Base-by-base conservation (phyloP, 2,329 filamentous ascomycete species). In the Aspergillus clavatus region DNA sequence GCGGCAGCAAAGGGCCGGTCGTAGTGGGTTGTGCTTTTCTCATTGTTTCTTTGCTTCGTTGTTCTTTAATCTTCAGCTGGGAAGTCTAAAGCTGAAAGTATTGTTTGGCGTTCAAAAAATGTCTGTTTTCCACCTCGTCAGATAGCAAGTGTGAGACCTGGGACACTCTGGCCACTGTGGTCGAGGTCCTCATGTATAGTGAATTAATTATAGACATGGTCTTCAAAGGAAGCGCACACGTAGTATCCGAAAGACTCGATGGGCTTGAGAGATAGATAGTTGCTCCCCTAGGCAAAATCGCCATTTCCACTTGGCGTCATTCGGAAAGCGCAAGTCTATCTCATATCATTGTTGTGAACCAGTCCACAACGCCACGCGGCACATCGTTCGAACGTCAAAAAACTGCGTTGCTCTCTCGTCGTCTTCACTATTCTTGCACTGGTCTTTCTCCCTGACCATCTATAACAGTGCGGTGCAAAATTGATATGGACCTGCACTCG, bases 1-100 rank as follows among this genome's bases (percentile, higher is more conserved):
- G 68, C 67, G 33, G 65, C 69, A 10, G 55, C 53, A 35, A 67
- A 58, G 51, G 61, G 58, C 24, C 57, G 59, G 29, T 31, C 44
- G 22, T 59, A 38, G 53, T 46, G 16, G 12, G 14, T 35, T 18
- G 31, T 35, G n/a, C 18, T 4, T 16, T 21, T 18, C 18, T 35
- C 14, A 12, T 35, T 18, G 31, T 21, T 35, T 18, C 16, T 11
- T 11, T 35, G 6, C 19, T 35, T 21, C 7, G 18, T 35, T 18
- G 7, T 35, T 18, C 18, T 18, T 35, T 21, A 11, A 18, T 35
- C 31, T 18, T 35, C 31, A 16, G 31, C 31, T 35, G 31, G 31
- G 31, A 12, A 35, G 6, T 18, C 8, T 18, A 21, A 35, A 35
- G 18, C 31, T 18, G 31, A 35, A 16, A 35, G 7, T 21, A 35